Conservation (phyloP, 176 grass and related monocot species). For the Triticum urartu region DNA sequence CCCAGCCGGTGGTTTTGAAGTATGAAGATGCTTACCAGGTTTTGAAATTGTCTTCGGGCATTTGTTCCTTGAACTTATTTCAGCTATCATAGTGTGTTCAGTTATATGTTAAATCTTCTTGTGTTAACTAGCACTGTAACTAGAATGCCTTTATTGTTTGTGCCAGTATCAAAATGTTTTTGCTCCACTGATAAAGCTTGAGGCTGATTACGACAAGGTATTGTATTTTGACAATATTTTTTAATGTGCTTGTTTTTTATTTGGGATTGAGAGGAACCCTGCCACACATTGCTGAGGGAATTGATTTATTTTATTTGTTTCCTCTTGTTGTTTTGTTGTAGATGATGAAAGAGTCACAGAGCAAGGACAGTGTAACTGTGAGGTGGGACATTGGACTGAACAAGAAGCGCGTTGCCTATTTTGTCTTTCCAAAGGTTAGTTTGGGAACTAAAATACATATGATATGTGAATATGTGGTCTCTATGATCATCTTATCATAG, state of each 20-base stretch:
- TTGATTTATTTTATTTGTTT: constrained; percentile 10
- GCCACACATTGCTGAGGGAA: not conserved
- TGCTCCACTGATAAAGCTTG: constrained; percentile 95
- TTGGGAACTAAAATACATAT: constrained; percentile 13
- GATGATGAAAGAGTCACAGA: constrained; percentile 99
- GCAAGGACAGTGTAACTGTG: constrained; percentile 95
- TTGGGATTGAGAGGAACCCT: not conserved
- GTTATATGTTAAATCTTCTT: not conserved
- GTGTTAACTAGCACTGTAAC: constrained; percentile 26
- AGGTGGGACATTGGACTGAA: constrained; percentile 98
- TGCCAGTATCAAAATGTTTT: constrained; percentile 99
- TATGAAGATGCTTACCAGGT: constrained; percentile 99
- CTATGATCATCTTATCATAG: not conserved
- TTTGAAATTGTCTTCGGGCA: not conserved
- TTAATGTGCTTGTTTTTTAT: not conserved
- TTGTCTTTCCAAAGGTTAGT: constrained; percentile 96
- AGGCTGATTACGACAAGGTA: constrained; percentile 99
- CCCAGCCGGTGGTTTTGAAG: constrained; percentile 77
- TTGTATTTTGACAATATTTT: constrained; percentile 16
- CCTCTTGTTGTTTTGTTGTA: constrained; percentile 35
- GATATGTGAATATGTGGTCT: not conserved
- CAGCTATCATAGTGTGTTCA: constrained; percentile 6
- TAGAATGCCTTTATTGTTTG: constrained; percentile 1
- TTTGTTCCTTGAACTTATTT: constrained; percentile 24
- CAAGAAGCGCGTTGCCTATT: constrained; percentile 97